phyloP scores from a whole-genome alignment of 345 rosid species.

The Moricandia moricandioides region DNA sequence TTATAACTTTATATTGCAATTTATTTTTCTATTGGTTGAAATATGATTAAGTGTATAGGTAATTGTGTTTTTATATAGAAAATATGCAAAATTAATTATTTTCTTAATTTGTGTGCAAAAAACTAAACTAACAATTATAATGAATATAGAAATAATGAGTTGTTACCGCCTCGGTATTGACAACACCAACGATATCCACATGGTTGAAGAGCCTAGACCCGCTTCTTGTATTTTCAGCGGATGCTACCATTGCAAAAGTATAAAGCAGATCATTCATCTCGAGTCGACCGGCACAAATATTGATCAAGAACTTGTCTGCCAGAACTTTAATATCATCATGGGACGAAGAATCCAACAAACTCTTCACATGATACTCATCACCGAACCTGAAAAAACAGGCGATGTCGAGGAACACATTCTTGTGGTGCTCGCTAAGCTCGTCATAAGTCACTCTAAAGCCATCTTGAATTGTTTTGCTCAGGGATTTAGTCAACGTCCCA shows the following conservation, averaged over 20 bases:
- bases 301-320: slow-evolving; percentile 26
- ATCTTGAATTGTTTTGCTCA: slow-evolving; percentile 8
- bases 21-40: too few species aligned
- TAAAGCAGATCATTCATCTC: slow-evolving; percentile 36
- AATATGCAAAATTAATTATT: too few species aligned
- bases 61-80: too few species aligned
- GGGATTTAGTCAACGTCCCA: neutral
- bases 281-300: neutral
- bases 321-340: slow-evolving; percentile 17
- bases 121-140: too few species aligned
- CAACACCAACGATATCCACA: neutral
- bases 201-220: neutral
- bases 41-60: too few species aligned
- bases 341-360: slow-evolving; percentile 16
- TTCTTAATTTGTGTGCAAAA: too few species aligned
- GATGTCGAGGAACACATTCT: slow-evolving; percentile 38
- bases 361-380: neutral
- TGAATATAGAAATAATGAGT: neutral
- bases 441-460: slow-evolving; percentile 28
- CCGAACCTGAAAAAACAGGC: slow-evolving; percentile 35
- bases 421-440: slow-evolving; percentile 5
- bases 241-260: slow-evolving; percentile 24
- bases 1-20: too few species aligned
- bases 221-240: neutral
- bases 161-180: neutral